phyloP scores from a whole-genome alignment of 768 basidiomycete species.

The Chalciporus pseudorubinellus region DNA sequence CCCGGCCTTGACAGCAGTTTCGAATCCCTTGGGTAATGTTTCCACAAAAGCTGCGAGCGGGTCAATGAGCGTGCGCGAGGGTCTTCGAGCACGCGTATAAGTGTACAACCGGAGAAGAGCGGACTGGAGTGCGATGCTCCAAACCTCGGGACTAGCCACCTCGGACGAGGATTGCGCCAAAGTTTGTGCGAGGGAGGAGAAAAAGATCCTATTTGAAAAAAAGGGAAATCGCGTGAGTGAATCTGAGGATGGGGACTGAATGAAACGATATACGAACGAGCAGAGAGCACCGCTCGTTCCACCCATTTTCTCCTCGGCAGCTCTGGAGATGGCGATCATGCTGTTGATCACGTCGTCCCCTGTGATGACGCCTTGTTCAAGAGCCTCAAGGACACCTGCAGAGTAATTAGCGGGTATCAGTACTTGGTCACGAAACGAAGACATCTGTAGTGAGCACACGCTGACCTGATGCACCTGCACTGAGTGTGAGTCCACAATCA shows the following conservation, averaged over 20 bases:
- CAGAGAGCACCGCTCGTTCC: constrained; percentile 91
- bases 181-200: constrained; percentile 80
- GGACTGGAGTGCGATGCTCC: constrained; percentile 55
- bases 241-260: neutral
- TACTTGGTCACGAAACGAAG: neutral
- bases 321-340: constrained; percentile 65
- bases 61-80: constrained; percentile 91
- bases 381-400: constrained; percentile 58
- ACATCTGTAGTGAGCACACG: neutral
- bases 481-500: constrained; percentile 66
- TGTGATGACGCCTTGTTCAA: constrained; percentile 52
- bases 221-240: neutral
- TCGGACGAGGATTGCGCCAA: constrained; percentile 41
- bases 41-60: constrained; percentile 77
- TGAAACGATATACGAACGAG: constrained; percentile 54
- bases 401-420: neutral
- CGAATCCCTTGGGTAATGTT: constrained; percentile 36
- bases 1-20: constrained; percentile 57
- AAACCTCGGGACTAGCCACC: constrained; percentile 46
- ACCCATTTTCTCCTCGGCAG: constrained; percentile 84
- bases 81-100: constrained; percentile 86
- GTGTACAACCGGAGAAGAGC: constrained; percentile 67
- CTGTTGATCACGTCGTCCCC: constrained; percentile 65
- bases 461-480: constrained; percentile 72
- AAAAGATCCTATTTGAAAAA: constrained; percentile 71